A percentile compares a stretch with the other conserved stretches of the same genome.
Conservation (phyloP, 2,329 filamentous ascomycete species). For the Fusarium cyanostomum region DNA sequence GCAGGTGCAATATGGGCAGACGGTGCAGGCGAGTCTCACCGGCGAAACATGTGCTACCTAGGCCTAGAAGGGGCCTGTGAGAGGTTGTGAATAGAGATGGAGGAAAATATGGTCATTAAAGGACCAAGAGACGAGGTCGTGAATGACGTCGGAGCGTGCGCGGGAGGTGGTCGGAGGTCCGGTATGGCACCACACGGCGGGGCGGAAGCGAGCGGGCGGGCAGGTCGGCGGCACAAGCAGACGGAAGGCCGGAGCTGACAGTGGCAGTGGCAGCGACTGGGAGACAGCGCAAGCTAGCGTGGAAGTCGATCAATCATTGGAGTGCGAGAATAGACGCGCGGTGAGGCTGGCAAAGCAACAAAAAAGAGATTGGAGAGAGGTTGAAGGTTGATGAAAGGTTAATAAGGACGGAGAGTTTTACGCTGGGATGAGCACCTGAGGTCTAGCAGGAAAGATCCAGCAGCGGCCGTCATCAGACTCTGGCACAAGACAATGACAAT, state of each 20-base stretch:
- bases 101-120: slow-evolving; percentile 36
- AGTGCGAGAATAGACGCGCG: background rate
- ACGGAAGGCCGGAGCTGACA: slow-evolving; percentile 16
- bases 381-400: slow-evolving; percentile 18
- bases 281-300: slow-evolving; percentile 19
- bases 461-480: slow-evolving; percentile 30
- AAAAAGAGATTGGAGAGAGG: slow-evolving; percentile 5
- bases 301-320: slow-evolving; percentile 22
- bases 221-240: slow-evolving; percentile 24
- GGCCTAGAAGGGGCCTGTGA: slow-evolving; percentile 30
- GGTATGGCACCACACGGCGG: slow-evolving; percentile 36
- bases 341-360: slow-evolving; percentile 1
- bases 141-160: slow-evolving; percentile 18
- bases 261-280: slow-evolving; percentile 4
- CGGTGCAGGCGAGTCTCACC: slow-evolving; percentile 43
- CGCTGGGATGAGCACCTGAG: slow-evolving; percentile 13
- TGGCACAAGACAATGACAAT: slow-evolving; percentile 25
- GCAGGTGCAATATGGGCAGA: slow-evolving; percentile 32
- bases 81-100: slow-evolving; percentile 9
- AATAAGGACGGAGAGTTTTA: slow-evolving; percentile 7
- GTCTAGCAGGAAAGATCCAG: slow-evolving; percentile 8
- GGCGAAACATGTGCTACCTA: slow-evolving; percentile 44
- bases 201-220: slow-evolving; percentile 22
- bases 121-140: slow-evolving; percentile 12
- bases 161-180: slow-evolving; percentile 25